phyloP scores from a whole-genome alignment of 2,329 filamentous ascomycete genomes.

The Cladosporium oxysporum region DNA sequence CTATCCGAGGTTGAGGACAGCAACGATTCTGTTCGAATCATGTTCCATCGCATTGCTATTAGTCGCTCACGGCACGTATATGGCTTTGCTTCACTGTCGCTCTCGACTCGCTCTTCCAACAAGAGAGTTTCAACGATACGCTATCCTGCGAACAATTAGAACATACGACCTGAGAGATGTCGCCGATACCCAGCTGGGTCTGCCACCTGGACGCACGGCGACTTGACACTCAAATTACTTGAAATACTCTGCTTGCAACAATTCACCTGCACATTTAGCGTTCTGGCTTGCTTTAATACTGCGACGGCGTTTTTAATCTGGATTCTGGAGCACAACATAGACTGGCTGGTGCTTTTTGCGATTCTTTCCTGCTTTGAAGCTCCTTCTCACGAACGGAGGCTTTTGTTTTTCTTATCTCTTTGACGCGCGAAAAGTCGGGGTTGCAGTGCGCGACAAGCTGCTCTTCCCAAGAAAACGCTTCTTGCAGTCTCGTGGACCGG shows the following conservation, averaged over 20 bases:
- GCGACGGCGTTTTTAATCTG: conserved; percentile 11
- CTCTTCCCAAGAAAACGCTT: not conserved
- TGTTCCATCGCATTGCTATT: not conserved
- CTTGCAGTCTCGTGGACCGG: not conserved
- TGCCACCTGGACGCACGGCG: not conserved
- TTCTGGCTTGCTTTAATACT: conserved; percentile 2
- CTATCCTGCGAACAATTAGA: not conserved
- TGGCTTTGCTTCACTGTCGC: not conserved
- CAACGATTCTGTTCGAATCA: not conserved
- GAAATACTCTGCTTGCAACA: conserved; percentile 3
- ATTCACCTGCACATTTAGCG: conserved; percentile 13
- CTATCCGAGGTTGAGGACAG: conserved; percentile 38
- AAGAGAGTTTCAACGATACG: conserved; percentile 5
- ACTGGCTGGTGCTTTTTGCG: conserved; percentile 1
- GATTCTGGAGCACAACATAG: conserved; percentile 10
- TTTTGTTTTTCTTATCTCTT: conserved; percentile 3
- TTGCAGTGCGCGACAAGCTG: not conserved
- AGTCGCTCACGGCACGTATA: not conserved
- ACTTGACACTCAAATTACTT: not conserved
- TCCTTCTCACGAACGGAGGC: conserved; percentile 9
- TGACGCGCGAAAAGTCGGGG: conserved; percentile 1
- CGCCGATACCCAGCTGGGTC: not conserved
- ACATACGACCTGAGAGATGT: not conserved
- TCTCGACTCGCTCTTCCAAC: not conserved
- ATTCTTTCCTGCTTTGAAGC: not conserved